phyloP scores from a whole-genome alignment of 1,284 basidiomycete genomes.

The Cryptococcus floricola region DNA sequence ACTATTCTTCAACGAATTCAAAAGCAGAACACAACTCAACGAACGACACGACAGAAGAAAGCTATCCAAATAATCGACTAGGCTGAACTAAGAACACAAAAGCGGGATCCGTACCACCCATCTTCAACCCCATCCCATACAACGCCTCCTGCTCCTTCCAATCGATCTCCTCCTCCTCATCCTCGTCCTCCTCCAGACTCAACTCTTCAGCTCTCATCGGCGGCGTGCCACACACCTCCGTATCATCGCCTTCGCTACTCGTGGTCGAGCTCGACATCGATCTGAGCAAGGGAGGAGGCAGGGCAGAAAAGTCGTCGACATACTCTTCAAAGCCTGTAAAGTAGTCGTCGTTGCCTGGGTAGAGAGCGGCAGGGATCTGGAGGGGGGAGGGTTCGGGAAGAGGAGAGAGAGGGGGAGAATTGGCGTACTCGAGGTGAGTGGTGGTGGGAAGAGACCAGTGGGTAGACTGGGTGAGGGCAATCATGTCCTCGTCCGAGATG shows the following conservation, averaged over 20 bases:
- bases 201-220: constrained; percentile 22
- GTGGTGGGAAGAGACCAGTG: neutral
- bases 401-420: neutral
- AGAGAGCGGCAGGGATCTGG: neutral
- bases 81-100: no score
- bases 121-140: constrained; percentile 1
- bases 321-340: constrained; percentile 17
- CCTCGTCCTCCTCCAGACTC: constrained; percentile 42
- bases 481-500: constrained; percentile 2
- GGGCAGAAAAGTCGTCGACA: constrained; percentile 15
- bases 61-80: no score
- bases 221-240: constrained; percentile 28
- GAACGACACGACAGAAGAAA: no score
- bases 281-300: constrained; percentile 26
- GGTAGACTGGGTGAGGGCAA: constrained; percentile 3
- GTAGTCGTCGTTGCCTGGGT: constrained; percentile 1
- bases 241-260: constrained; percentile 9
- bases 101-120: neutral
- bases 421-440: neutral
- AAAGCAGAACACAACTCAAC: no score
- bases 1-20: no score
- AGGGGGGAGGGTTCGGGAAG: constrained; percentile 3
- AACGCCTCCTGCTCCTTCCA: constrained; percentile 42
- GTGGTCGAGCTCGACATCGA: constrained; percentile 18
- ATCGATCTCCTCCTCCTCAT: constrained; percentile 22